Conservation (phyloP, 2,329 filamentous ascomycete genomes). For the Lachnellula arida region DNA sequence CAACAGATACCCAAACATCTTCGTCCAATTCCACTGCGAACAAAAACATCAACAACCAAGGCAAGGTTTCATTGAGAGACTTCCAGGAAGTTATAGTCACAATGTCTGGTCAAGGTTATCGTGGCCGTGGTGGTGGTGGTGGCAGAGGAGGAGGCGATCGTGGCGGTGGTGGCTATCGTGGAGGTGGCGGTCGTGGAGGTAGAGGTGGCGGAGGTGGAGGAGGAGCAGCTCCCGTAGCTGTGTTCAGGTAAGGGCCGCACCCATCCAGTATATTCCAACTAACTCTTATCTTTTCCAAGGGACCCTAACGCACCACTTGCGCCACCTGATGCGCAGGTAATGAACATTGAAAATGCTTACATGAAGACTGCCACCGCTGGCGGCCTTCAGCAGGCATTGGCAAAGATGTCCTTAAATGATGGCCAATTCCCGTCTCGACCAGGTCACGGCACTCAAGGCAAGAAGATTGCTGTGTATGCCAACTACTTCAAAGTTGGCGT, state of each 20-base stretch:
- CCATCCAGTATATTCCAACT: not conserved
- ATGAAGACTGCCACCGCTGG: slow-evolving; percentile 16
- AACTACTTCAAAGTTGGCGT: slow-evolving; percentile 29
- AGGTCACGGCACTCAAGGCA: slow-evolving; percentile 28
- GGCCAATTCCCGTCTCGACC: slow-evolving; percentile 25
- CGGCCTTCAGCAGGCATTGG: slow-evolving; percentile 15
- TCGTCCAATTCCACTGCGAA: not conserved
- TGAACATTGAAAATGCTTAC: slow-evolving; percentile 29
- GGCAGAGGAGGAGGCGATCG: slow-evolving; percentile 29
- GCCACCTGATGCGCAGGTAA: slow-evolving; percentile 23
- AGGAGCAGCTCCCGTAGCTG: slow-evolving; percentile 16
- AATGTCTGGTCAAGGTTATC: slow-evolving; percentile 14
- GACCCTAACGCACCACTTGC: slow-evolving; percentile 20
- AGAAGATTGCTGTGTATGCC: slow-evolving; percentile 26
- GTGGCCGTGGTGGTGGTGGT: slow-evolving; percentile 26
- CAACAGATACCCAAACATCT: not conserved
- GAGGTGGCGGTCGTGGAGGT: slow-evolving; percentile 25
- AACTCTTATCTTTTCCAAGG: slow-evolving; percentile 11
- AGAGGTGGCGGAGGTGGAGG: slow-evolving; percentile 30
- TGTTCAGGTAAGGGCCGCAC: slow-evolving; percentile 24
- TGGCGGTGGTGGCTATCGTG: slow-evolving; percentile 25
- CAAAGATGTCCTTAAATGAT: slow-evolving; percentile 12
- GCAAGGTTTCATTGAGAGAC: not conserved
- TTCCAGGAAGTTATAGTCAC: not conserved
- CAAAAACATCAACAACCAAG: not conserved